phyloP scores from a whole-genome alignment of 805 yeast genomes.

The Nakazawaea peltata region DNA sequence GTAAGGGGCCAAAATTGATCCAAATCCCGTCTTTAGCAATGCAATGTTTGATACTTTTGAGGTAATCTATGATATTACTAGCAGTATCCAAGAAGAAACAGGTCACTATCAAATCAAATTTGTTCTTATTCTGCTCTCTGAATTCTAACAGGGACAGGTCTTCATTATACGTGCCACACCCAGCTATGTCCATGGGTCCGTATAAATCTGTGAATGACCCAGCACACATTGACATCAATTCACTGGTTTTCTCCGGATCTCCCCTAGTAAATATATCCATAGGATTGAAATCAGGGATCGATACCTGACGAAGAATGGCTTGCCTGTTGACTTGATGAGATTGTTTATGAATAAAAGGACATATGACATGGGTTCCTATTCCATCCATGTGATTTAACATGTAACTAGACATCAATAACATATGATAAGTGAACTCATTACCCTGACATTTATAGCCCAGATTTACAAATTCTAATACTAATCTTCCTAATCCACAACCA shows the following conservation, averaged over 20 bases:
- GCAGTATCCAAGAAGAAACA: conserved; percentile 63
- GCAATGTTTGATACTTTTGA: conserved; percentile 38
- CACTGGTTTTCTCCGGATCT: conserved; percentile 14
- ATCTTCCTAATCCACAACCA: conserved; percentile 58
- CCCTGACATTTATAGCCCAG: conserved; percentile 59
- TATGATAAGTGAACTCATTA: conserved; percentile 58
- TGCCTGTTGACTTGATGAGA: conserved; percentile 36
- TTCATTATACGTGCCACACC: conserved; percentile 26
- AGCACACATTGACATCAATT: conserved; percentile 61
- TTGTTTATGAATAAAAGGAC: conserved; percentile 48
- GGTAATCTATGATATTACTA: conserved; percentile 47
- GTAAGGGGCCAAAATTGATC: conserved; percentile 62
- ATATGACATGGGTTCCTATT: conserved; percentile 31
- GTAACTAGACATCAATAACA: conserved; percentile 49
- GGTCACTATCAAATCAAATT: conserved; percentile 41
- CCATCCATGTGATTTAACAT: conserved; percentile 39
- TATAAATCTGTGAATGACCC: conserved; percentile 67
- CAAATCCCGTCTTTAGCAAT: conserved; percentile 40
- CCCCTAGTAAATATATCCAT: conserved; percentile 26
- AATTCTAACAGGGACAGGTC: conserved; percentile 33
- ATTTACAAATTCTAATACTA: conserved; percentile 45
- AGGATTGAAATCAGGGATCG: conserved; percentile 46
- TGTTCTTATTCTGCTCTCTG: conserved; percentile 27
- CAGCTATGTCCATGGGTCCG: conserved; percentile 36
- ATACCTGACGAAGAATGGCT: conserved; percentile 42